Conservation (phyloP, 345 rosid genomes). For the Turritis glabra region DNA sequence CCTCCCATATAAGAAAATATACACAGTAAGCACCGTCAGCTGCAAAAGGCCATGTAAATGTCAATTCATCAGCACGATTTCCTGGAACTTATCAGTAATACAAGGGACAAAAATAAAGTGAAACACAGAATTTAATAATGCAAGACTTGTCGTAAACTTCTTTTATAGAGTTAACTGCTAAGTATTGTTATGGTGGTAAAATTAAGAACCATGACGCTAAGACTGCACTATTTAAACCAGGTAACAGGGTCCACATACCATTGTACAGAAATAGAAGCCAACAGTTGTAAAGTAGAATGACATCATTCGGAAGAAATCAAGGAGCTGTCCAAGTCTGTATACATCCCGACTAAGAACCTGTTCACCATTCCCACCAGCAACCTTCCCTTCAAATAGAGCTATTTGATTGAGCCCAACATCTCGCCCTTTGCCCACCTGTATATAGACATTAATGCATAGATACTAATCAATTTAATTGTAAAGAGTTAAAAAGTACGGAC, state of each 20-base stretch:
- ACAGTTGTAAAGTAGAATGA: slow-evolving; percentile 96
- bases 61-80: slow-evolving; percentile 26
- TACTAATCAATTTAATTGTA: slow-evolving; percentile 1
- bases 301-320: slow-evolving; percentile 98
- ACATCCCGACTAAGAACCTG: slow-evolving; percentile 98
- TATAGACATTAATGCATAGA: slow-evolving; percentile 21
- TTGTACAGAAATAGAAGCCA: slow-evolving; percentile 90
- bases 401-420: slow-evolving; percentile 99
- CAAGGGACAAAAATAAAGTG: slow-evolving; percentile 7
- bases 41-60: slow-evolving; percentile 48
- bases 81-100: slow-evolving; percentile 25
- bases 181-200: neutral
- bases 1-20: slow-evolving; percentile 86
- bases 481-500: slow-evolving; percentile 41
- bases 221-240: neutral
- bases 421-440: slow-evolving; percentile 96
- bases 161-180: slow-evolving; percentile 1
- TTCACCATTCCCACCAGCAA: slow-evolving; percentile 98
- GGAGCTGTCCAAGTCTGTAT: slow-evolving; percentile 97
- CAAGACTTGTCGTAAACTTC: neutral
- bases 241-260: slow-evolving; percentile 56
- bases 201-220: neutral
- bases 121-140: neutral
- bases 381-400: slow-evolving; percentile 97
- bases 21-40: slow-evolving; percentile 91